phyloP scores from a whole-genome alignment of 371 early-diverging fungal genomes.

The Smittium culicis region DNA sequence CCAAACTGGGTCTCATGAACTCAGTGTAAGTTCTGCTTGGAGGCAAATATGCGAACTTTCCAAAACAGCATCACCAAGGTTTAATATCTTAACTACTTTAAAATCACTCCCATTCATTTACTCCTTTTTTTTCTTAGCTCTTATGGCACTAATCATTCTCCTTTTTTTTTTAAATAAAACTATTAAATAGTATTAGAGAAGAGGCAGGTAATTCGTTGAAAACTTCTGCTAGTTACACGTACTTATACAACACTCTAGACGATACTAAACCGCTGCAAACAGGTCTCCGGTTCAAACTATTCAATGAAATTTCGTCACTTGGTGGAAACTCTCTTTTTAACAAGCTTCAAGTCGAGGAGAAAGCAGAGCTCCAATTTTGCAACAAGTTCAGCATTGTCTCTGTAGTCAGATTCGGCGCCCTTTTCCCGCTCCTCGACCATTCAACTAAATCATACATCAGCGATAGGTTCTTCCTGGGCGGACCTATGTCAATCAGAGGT shows the following conservation, averaged over 20 bases:
- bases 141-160: too few species aligned
- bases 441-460: conserved; percentile 39
- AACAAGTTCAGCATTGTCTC: background rate
- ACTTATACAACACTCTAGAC: conserved; percentile 58
- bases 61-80: conserved; percentile 59
- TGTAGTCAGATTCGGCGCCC: conserved; percentile 34
- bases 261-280: conserved; percentile 56
- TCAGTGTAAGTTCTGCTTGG: conserved; percentile 58
- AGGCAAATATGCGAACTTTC: conserved; percentile 58
- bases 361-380: conserved; percentile 24
- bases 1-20: conserved; percentile 36
- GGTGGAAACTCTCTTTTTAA: conserved; percentile 65
- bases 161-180: background rate
- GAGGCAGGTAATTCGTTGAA: conserved; percentile 83
- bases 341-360: conserved; percentile 57
- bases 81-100: too few species aligned
- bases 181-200: conserved; percentile 51
- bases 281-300: conserved; percentile 34
- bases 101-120: too few species aligned
- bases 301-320: conserved; percentile 63
- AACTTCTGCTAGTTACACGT: conserved; percentile 54
- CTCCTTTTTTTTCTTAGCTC: background rate
- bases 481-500: conserved; percentile 72
- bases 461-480: conserved; percentile 81
- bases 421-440: conserved; percentile 39